These are phyloP conservation scores for Thelephora aurantiotincta DNA, from an alignment of 768 basidiomycete species.

Conservation along the genomic window DNA sequence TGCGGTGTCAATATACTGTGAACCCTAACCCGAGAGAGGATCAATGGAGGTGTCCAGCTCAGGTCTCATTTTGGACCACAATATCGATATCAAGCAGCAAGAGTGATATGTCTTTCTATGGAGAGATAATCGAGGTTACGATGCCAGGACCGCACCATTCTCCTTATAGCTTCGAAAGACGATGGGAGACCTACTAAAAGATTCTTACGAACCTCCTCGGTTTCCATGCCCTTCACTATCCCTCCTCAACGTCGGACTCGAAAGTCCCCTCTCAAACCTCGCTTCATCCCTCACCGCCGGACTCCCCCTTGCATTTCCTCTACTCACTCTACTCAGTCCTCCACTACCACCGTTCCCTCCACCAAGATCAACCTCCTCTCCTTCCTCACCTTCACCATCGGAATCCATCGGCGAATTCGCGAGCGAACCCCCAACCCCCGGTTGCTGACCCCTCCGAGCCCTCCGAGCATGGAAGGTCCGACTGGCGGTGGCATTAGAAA, in stretches of 20 bases:
- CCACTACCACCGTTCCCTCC: conserved; percentile 2
- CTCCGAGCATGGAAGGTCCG: conserved; percentile 73
- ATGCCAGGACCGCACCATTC: too few relatives aligned
- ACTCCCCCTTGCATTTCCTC: conserved; percentile 23
- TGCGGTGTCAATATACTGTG: too few relatives aligned
- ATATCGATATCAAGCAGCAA: too few relatives aligned
- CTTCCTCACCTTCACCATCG: conserved; percentile 23
- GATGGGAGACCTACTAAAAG: too few relatives aligned
- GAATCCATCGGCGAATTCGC: conserved; percentile 17
- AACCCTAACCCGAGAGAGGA: too few relatives aligned
- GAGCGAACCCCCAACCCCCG: conserved; percentile 14
- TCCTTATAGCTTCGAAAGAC: too few relatives aligned
- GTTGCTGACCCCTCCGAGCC: conserved; percentile 30
- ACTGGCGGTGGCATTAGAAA: conserved; percentile 84
- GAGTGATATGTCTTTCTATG: too few relatives aligned
- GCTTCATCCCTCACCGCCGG: conserved; percentile 28
- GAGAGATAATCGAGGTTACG: too few relatives aligned
- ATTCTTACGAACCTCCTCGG: too few relatives aligned
- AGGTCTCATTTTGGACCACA: too few relatives aligned
- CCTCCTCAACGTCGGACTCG: conserved; percentile 46
- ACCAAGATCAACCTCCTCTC: conserved; percentile 17
- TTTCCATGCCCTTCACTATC: conserved; percentile 15
- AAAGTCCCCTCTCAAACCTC: conserved; percentile 46
- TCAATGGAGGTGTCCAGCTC: too few relatives aligned
- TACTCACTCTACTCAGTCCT: conserved; percentile 16